Base-by-base conservation (phyloP, 495 filamentous ascomycete genomes). In the Neurospora tetraspora region DNA sequence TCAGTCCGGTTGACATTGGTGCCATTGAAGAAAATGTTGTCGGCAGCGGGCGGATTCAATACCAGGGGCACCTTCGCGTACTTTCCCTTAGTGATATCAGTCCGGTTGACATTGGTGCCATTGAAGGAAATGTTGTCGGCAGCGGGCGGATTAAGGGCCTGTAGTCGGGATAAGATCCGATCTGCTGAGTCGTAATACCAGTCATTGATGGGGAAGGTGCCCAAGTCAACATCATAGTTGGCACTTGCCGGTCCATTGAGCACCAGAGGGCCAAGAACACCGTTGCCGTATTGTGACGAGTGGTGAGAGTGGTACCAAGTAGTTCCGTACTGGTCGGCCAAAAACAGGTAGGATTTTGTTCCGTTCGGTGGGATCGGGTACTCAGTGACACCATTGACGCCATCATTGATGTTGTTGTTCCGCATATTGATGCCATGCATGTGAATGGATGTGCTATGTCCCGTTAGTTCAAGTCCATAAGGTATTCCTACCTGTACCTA, bases 231-330 rank as follows among this genome's bases (percentile, higher is more conserved):
- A 36, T 90, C 88, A 71, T 90, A 89, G 42, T 86, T 76, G 47
- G 77, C 79, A 36, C 80, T 82, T 1, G 80, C 77, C 1, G 89
- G 89, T 0, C 89, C 89, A 59, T 89, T 82, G 74, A 91, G 85
- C 18, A 87, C 80, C 27, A 91, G 78, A 2, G 88, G 79, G 1
- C 88, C 89, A n/a, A 79, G 61, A 20, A 77, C 70, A 68, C 86
- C 88, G 34, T 86, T 83, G 14, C 81, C 79, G 74, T 88, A 89
- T 72, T 89, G 86, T 5, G 82, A 81, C 12, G 81, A 81, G 77
- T 85, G 87, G 71, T 90, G 88, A 18, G 82, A 82, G 71, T 89
- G 88, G 69, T 86, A 89, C 85, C 85, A 77, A 31, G 68, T 70
- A n/a, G 82, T 84, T 43, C 88, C 87, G 72, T 88, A 89, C 68